phyloP scores from a whole-genome alignment of 2,329 filamentous ascomycete species.

The Pseudopyrenochaeta lycopersici region DNA sequence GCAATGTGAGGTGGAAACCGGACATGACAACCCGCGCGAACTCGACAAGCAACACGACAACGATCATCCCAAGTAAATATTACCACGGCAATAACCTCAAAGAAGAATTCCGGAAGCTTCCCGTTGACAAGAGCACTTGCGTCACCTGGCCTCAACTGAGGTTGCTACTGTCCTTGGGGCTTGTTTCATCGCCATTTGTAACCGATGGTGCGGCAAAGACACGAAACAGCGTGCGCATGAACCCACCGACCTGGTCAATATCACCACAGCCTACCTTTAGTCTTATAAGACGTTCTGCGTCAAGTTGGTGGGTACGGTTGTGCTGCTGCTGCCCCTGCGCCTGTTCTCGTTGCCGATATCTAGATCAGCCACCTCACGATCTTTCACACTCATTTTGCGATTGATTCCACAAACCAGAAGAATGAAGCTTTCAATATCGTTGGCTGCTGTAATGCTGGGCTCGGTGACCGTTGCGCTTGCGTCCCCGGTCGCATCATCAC shows the following conservation, averaged over 20 bases:
- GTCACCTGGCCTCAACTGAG: not conserved
- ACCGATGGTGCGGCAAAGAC: slow-evolving; percentile 26
- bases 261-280: not conserved
- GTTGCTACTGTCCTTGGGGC: not conserved
- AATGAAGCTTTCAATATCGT: slow-evolving; percentile 26
- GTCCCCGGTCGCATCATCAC: slow-evolving; percentile 24
- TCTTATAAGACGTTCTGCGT: not conserved
- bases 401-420: slow-evolving; percentile 1
- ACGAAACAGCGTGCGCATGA: slow-evolving; percentile 22
- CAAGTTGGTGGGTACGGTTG: not conserved
- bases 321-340: not conserved
- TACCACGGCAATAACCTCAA: not conserved
- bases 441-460: slow-evolving; percentile 19
- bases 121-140: not conserved
- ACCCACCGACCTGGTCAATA: slow-evolving; percentile 8
- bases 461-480: slow-evolving; percentile 23
- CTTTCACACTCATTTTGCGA: not conserved
- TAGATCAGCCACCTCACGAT: not conserved
- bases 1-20: not conserved
- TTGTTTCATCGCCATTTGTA: slow-evolving; percentile 26
- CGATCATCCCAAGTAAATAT: not conserved
- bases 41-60: not conserved
- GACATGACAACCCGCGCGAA: not conserved
- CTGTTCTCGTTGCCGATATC: not conserved
- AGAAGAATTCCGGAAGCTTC: not conserved